phyloP scores from a whole-genome alignment of 2,329 filamentous ascomycete species.

The Fusarium humuli region DNA sequence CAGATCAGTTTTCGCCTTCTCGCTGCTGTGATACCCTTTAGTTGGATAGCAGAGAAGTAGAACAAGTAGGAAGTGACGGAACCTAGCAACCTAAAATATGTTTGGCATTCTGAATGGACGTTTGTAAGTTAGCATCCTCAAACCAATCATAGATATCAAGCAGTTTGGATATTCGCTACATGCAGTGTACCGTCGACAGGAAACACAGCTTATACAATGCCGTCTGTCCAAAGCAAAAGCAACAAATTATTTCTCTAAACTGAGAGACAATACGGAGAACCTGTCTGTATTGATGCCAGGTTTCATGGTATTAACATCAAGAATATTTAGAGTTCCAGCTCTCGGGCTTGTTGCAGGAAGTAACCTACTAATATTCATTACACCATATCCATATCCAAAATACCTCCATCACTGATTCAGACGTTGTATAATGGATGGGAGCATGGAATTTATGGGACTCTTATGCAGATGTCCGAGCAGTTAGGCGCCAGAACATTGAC shows the following conservation, averaged over 20 bases:
- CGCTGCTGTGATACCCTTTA: neutral
- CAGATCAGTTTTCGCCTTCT: neutral
- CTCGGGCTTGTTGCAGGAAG: neutral
- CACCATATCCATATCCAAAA: neutral
- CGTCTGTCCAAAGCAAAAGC: neutral
- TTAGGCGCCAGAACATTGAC: neutral
- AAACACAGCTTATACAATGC: neutral
- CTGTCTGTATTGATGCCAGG: neutral
- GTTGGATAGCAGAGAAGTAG: neutral
- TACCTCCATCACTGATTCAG: too few relatives aligned
- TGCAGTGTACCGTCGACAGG: neutral
- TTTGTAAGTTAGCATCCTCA: neutral
- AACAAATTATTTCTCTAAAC: neutral
- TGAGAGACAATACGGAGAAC: neutral
- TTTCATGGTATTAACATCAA: neutral
- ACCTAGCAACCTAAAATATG: neutral
- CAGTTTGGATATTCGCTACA: neutral
- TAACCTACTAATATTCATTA: neutral
- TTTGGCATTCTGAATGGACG: neutral
- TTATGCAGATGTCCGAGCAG: neutral
- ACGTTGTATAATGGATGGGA: neutral
- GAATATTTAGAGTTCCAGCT: neutral
- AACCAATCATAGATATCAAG: neutral
- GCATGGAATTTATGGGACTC: neutral
- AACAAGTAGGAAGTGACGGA: too few relatives aligned